Base-by-base conservation (phyloP, 768 basidiomycete species). In the Amylocystis lapponica region DNA sequence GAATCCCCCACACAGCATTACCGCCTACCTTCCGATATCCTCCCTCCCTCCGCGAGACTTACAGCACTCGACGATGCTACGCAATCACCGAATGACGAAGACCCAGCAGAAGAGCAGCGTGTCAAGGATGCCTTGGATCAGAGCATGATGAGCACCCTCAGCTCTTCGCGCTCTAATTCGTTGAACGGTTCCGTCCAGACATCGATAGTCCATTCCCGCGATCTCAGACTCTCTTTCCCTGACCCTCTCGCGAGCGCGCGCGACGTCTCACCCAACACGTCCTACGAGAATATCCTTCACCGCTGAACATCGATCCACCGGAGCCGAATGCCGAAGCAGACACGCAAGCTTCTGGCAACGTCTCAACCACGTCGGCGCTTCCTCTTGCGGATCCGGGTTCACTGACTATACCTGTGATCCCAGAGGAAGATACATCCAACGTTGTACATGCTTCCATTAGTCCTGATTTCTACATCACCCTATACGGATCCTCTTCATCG, bases 221-320 rank as follows among this genome's bases (percentile, higher is more conserved):
- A 87, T 66, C 74, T 89, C 48, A 77, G 83, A 52, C 63, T 89
- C 45, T 88, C 86, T 26, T 90, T 90, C 66, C 86, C 86, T 29
- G 86, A 90, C 65, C 86, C 86, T 47, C 72, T 89, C 57, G 80
- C 78, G 43, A 83, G 81, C 59, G 83, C 83, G 41, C 72, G 70
- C 48, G 74, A 79, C 62, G 77, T 84, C 45, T 66, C 76, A 39
- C 55, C 66, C 37, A 72, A 70, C 59, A 70, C 74, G 47, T 79
- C 82, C 26, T 79, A 75, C 56, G 76, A 80, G 49, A 70, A 76
- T 27, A 53, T 69, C 36, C 67, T 73, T 44, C 62, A 65, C 38
- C 62, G n/a, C n/a, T n/a, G n/a, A n/a, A n/a, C n/a, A n/a, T n/a
- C n/a, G n/a, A n/a, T n/a, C 66, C 41, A 58, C 68, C 48, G 70